These are phyloP conservation scores for Pseudonectria buxi DNA, from an alignment of 2,329 filamentous ascomycete genomes.

Conservation along the genomic window DNA sequence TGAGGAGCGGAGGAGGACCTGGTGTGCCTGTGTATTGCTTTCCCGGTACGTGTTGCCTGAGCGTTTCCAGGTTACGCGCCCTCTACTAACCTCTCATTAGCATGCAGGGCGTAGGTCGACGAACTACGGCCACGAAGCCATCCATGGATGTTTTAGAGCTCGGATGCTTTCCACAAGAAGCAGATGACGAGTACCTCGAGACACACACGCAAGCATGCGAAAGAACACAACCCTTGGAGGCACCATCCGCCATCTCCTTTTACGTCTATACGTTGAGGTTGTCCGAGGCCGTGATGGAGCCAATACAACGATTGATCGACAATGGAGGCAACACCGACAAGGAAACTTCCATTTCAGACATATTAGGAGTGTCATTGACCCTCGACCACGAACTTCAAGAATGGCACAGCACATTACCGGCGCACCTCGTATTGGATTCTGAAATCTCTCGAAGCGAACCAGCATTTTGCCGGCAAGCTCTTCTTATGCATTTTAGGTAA, in stretches of 20 bases:
- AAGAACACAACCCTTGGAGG: slow-evolving; percentile 12
- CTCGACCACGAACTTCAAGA: slow-evolving; percentile 16
- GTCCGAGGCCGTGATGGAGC: slow-evolving; percentile 14
- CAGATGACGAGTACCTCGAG: slow-evolving; percentile 19
- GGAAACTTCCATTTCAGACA: slow-evolving; percentile 5
- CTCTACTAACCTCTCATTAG: slow-evolving; percentile 2
- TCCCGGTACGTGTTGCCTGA: slow-evolving; percentile 7
- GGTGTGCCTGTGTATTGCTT: slow-evolving; percentile 18
- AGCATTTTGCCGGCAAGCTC: slow-evolving; percentile 16
- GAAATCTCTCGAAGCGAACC: slow-evolving; percentile 12
- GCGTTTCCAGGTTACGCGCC: background rate
- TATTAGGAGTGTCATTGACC: slow-evolving; percentile 11
- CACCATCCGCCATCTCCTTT: slow-evolving; percentile 16
- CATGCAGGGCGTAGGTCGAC: slow-evolving; percentile 10
- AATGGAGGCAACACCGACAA: background rate
- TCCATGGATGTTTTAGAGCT: slow-evolving; percentile 4
- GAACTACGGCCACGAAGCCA: slow-evolving; percentile 4
- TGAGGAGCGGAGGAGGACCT: slow-evolving; percentile 19
- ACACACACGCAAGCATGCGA: slow-evolving; percentile 1
- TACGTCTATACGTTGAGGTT: slow-evolving; percentile 16
- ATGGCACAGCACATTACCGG: slow-evolving; percentile 15
- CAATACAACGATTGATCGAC: slow-evolving; percentile 11
- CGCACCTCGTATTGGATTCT: slow-evolving; percentile 14
- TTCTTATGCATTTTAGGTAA: slow-evolving; percentile 16
- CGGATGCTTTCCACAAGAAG: slow-evolving; percentile 14